Base-by-base conservation (phyloP, 495 filamentous ascomycete species). In the Neurospora sublineolata region DNA sequence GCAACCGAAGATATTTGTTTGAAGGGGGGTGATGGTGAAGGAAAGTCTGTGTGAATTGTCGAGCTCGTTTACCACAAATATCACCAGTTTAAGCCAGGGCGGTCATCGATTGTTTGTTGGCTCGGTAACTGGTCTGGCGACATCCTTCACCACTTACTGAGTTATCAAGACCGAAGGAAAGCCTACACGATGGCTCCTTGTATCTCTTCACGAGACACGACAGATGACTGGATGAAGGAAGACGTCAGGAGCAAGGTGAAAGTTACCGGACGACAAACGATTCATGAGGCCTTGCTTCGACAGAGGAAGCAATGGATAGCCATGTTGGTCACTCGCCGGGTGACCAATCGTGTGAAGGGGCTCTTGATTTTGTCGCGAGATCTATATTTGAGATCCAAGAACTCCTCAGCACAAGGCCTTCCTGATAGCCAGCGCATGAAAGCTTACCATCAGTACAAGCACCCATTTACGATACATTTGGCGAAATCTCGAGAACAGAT, bases 281-380 rank as follows among this genome's bases (percentile, higher is more conserved):
- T 4, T 4, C 42, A 4, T 46, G 3, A 20, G 3, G 42, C n/a
- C 42, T 1, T 0, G 4, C 0, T 46, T 11, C 3, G 0, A n/a
- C 2, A 30, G 2, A 7, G 5, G 2, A 30, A 9, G 23, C 27
- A 33, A 16, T 33, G 23, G 6, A 60, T 14, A 33, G 16, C 5
- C 52, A 60, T 14, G 0, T 18, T 60, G 0, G 14, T 60, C 52
- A 60, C 12, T 12, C 52, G 23, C 5, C 5, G 11, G 11, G 11
- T 58, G 12, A 58, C 3, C 11, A 30, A 30, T 2, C 23, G 1
- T 30, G 1, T 14, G 46, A 58, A 27, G 44, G 2, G 11, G 8
- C 10, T 0, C 7, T 44, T 0, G 0, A 10, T 10, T 44, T n/a
- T 0, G 44, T 27, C 44, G 1, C 3, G 4, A 12, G 12, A 11